Percentiles rank a stretch among this genome's conserved stretches.
phyloP scores from a whole-genome alignment of 164 flowering plant species.

The Magnolia kwangsiensis region DNA sequence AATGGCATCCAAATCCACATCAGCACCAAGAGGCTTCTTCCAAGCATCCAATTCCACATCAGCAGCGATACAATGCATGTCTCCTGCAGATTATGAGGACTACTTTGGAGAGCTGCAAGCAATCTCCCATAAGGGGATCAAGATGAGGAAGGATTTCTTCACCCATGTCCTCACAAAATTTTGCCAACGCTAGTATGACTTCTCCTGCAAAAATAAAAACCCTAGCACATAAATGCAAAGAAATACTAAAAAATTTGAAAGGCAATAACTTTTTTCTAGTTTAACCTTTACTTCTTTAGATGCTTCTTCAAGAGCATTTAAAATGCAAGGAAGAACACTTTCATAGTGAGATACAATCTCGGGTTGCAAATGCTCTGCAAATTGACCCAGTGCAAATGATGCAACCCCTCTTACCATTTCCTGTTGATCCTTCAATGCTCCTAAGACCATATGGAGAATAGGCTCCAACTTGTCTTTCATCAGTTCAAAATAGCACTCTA shows the following conservation, averaged over 20 bases:
- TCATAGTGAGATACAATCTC: too few relatives aligned
- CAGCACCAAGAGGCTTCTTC: too few relatives aligned
- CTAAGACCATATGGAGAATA: too few relatives aligned
- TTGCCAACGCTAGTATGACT: conserved; percentile 97
- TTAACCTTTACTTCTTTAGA: conserved; percentile 92
- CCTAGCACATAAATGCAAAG: neutral
- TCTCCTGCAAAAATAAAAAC: conserved; percentile 53
- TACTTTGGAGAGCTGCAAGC: conserved; percentile 75
- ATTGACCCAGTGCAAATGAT: too few relatives aligned
- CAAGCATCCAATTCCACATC: too few relatives aligned
- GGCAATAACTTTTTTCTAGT: neutral
- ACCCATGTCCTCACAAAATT: conserved; percentile 98
- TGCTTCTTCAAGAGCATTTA: conserved; percentile 76
- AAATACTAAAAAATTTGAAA: neutral
- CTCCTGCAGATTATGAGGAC: conserved; percentile 88
- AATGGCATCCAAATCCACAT: too few relatives aligned
- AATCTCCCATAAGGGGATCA: conserved; percentile 88
- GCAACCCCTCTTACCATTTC: too few relatives aligned
- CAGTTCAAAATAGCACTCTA: too few relatives aligned
- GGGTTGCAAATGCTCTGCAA: too few relatives aligned
- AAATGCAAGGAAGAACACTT: conserved; percentile 87
- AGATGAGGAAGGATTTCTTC: conserved; percentile 86
- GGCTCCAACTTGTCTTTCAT: too few relatives aligned
- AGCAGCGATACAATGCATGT: conserved; percentile 97
- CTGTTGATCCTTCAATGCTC: too few relatives aligned